Evolutionary conservation across 768 basidiomycete genomes (phyloP).

Genomic region (Pholiota conissans): DNA sequence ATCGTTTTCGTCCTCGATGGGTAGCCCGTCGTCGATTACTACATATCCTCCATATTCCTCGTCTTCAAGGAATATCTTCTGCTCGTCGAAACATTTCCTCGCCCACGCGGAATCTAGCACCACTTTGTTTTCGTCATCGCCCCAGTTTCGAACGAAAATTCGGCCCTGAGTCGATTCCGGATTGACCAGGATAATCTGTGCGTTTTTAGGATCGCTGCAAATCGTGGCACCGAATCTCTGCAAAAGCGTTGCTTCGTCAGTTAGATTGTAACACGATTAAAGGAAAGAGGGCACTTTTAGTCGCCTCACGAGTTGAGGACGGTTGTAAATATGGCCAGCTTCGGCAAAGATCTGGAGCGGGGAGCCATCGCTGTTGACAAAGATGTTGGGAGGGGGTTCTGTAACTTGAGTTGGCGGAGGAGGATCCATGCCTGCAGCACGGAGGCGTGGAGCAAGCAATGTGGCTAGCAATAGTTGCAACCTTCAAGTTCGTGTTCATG

Average conservation of each 20-base stretch:
- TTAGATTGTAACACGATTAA: background rate
- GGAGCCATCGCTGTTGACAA: conserved; percentile 34
- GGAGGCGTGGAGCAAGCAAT: background rate
- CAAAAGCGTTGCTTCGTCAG: background rate
- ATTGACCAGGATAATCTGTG: conserved; percentile 63
- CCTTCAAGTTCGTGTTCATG: background rate
- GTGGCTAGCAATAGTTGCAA: background rate
- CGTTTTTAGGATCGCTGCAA: conserved; percentile 47
- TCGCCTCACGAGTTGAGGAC: conserved; percentile 51
- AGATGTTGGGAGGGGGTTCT: conserved; percentile 27
- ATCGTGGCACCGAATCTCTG: conserved; percentile 60
- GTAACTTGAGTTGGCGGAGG: conserved; percentile 14
- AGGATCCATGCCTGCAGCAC: conserved; percentile 7
- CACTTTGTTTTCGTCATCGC: conserved; percentile 47
- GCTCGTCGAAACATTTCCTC: conserved; percentile 39
- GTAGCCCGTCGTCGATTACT: conserved; percentile 39
- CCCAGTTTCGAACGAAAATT: conserved; percentile 61
- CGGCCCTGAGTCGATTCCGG: conserved; percentile 48
- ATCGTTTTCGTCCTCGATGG: conserved; percentile 36
- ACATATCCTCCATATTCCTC: conserved; percentile 56
- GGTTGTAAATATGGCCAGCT: conserved; percentile 46
- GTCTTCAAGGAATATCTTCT: conserved; percentile 41
- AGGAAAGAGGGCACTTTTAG: conserved; percentile 39
- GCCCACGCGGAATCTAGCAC: conserved; percentile 60
- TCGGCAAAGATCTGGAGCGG: conserved; percentile 57